Conservation (phyloP, 1,284 basidiomycete species). For the Chalciporus sp. region DNA sequence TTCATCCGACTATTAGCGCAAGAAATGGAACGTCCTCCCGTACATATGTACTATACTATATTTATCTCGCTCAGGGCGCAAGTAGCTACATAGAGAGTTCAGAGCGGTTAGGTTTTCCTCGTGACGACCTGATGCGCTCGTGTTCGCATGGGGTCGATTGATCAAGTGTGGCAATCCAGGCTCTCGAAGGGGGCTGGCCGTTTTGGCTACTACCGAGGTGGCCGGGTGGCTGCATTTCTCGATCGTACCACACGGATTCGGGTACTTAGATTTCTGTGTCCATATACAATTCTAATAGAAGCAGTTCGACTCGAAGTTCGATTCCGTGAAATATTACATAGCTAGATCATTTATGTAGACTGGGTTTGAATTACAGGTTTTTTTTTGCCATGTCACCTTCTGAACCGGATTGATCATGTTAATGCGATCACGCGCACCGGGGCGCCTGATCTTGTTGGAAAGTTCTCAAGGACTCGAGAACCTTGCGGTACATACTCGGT, state of each 20-base stretch:
- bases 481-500: neutral
- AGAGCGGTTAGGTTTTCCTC: neutral
- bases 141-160: conserved; percentile 10
- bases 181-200: neutral
- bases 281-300: neutral
- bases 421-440: neutral
- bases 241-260: neutral
- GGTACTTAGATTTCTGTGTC: neutral
- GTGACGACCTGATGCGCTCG: conserved; percentile 2
- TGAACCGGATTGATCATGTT: neutral
- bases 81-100: conserved; percentile 20
- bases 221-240: neutral
- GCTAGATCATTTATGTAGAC: neutral
- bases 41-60: conserved; percentile 30
- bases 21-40: neutral
- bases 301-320: neutral
- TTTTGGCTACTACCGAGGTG: neutral
- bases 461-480: neutral
- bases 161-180: neutral
- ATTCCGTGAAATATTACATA: neutral
- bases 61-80: conserved; percentile 19
- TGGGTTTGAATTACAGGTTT: neutral
- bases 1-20: conserved; percentile 3
- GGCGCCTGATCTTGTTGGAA: neutral
- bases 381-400: too few relatives aligned